These are phyloP conservation scores for Candida corydali DNA, from an alignment of 805 yeast genomes.

Conservation along the genomic window DNA sequence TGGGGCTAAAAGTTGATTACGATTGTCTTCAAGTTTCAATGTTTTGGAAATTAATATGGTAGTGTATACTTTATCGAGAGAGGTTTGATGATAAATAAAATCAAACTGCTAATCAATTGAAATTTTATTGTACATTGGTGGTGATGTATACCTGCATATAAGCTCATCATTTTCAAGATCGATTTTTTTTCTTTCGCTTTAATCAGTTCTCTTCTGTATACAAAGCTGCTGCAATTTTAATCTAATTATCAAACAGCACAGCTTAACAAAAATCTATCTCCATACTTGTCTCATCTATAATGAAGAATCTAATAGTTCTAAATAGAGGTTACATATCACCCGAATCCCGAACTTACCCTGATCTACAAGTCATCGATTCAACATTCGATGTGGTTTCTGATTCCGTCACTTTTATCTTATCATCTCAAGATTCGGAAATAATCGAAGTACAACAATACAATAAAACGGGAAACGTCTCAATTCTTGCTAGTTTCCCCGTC, in stretches of 20 bases:
- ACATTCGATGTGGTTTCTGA: conserved; percentile 73
- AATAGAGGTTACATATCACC: conserved; percentile 53
- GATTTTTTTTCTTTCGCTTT: no score
- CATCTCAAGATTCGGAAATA: conserved; percentile 47
- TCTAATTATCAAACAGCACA: no score
- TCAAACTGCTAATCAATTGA: no score
- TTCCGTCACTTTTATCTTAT: conserved; percentile 61
- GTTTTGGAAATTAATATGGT: no score
- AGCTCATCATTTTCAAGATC: not conserved
- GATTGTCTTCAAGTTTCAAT: no score
- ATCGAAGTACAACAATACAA: conserved; percentile 75
- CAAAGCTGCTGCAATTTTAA: not conserved
- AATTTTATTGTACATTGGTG: no score
- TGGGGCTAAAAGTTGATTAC: no score
- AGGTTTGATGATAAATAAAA: no score
- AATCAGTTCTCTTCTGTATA: no score
- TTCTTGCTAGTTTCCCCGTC: conserved; percentile 60
- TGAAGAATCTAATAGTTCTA: conserved; percentile 49
- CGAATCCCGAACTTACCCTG: conserved; percentile 60
- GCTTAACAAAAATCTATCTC: no score
- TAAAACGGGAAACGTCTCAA: conserved; percentile 55
- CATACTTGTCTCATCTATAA: conserved; percentile 14
- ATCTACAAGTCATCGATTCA: conserved; percentile 49
- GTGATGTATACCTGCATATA: not conserved
- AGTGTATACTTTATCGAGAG: no score